phyloP scores from a whole-genome alignment of 768 basidiomycete genomes.

The Tricholoma matsutake region DNA sequence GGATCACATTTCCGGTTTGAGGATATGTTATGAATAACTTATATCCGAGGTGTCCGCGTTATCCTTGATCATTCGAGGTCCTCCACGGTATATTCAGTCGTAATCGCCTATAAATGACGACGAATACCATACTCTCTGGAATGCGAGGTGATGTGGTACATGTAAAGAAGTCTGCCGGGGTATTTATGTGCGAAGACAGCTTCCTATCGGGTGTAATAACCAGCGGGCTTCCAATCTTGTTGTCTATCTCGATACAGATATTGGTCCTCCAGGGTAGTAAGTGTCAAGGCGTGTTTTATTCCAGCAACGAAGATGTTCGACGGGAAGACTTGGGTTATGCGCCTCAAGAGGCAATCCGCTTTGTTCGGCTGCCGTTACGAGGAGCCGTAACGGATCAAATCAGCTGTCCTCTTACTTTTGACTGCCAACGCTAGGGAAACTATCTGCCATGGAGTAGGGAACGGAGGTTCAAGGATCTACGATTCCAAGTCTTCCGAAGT shows the following conservation, averaged over 20 bases:
- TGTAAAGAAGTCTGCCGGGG: conserved; percentile 12
- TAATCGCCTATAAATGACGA: background rate
- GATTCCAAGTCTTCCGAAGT: conserved; percentile 1
- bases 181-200: conserved; percentile 6
- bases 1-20: background rate
- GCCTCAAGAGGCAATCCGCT: conserved; percentile 2
- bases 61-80: background rate
- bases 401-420: background rate
- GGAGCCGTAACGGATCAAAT: conserved; percentile 3
- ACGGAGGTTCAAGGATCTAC: conserved; percentile 6
- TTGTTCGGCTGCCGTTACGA: conserved; percentile 7
- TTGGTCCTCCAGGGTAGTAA: background rate
- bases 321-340: background rate
- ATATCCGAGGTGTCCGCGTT: conserved; percentile 23
- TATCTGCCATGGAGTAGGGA: background rate
- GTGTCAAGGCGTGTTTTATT: background rate
- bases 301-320: background rate
- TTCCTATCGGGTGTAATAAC: conserved; percentile 3
- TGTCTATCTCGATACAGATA: background rate
- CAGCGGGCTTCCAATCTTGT: background rate
- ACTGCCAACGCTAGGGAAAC: background rate
- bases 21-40: background rate
- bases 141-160: conserved; percentile 10
- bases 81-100: background rate
- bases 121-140: background rate